These are phyloP conservation scores for Apophysomyces sp. DNA, from an alignment of 371 early-diverging fungal species.

Conservation along the genomic window DNA sequence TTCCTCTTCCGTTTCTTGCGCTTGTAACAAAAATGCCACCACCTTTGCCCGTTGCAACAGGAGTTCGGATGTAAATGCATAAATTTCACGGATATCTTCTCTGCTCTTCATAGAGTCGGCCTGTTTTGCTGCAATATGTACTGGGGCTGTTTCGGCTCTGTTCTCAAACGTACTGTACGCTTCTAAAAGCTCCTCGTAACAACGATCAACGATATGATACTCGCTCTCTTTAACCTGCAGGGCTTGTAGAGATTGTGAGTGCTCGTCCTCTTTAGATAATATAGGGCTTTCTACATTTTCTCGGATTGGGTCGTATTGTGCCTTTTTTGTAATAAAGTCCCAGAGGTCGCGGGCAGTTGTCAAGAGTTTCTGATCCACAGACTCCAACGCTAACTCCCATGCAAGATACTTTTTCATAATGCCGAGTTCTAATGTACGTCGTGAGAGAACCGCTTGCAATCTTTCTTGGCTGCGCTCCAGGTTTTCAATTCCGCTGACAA, in stretches of 20 bases:
- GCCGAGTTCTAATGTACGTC: constrained; percentile 21
- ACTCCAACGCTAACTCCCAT: constrained; percentile 22
- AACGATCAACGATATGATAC: constrained; percentile 2
- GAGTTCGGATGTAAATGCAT: constrained; percentile 19
- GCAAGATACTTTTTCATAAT: constrained; percentile 11
- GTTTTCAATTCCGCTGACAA: constrained; percentile 30
- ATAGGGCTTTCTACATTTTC: constrained; percentile 3
- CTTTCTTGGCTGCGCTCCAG: constrained; percentile 24
- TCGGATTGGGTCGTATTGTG: constrained; percentile 25
- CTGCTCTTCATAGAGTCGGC: constrained; percentile 5
- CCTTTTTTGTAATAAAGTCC: constrained; percentile 34
- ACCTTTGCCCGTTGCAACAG: constrained; percentile 21
- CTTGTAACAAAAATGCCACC: constrained; percentile 4
- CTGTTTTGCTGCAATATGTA: constrained; percentile 2
- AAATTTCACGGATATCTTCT: constrained; percentile 14
- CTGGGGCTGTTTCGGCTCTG: neutral
- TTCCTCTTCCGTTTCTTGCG: constrained; percentile 10
- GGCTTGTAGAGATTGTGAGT: neutral
- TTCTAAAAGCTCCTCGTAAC: constrained; percentile 10
- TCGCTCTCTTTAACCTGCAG: neutral
- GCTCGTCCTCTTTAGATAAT: neutral
- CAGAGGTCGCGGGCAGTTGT: constrained; percentile 29
- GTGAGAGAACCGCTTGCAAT: constrained; percentile 13
- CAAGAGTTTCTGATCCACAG: constrained; percentile 10
- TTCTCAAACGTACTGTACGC: constrained; percentile 9